Percentiles rank a stretch among this genome's conserved stretches.
phyloP scores from a whole-genome alignment of 2,329 filamentous ascomycete genomes.

The Colletotrichum neosansevieriae region DNA sequence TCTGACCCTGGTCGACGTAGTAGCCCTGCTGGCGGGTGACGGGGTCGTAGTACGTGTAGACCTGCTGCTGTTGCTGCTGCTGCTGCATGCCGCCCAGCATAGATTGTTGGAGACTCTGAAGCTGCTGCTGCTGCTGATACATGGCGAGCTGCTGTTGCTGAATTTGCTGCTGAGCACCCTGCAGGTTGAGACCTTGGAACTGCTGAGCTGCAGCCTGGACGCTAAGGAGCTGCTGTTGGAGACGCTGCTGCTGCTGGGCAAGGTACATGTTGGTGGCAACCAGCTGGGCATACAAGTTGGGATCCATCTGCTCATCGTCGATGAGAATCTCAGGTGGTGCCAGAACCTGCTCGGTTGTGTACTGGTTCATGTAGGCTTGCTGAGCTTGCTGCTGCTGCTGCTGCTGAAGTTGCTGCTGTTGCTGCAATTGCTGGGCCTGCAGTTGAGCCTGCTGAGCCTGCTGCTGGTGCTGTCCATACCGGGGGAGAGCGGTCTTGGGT shows the following conservation, averaged over 20 bases:
- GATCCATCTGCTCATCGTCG: conserved; percentile 82
- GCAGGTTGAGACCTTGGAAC: conserved; percentile 81
- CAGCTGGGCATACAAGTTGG: conserved; percentile 86
- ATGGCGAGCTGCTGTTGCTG: conserved; percentile 59
- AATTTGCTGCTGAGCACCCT: conserved; percentile 60
- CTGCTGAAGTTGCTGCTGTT: conserved; percentile 46
- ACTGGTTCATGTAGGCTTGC: conserved; percentile 54
- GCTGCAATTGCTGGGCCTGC: conserved; percentile 42
- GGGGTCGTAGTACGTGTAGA: conserved; percentile 88
- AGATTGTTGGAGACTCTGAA: conserved; percentile 61
- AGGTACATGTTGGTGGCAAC: conserved; percentile 93
- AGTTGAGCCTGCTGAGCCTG: conserved; percentile 41
- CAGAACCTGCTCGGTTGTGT: conserved; percentile 84
- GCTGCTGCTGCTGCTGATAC: conserved; percentile 58
- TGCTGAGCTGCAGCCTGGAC: conserved; percentile 87
- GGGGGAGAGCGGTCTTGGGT: conserved; percentile 70
- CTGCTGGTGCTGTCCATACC: conserved; percentile 54
- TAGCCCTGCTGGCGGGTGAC: conserved; percentile 87
- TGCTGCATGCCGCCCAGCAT: conserved; percentile 44
- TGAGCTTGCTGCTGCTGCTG: conserved; percentile 44
- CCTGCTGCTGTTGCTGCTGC: conserved; percentile 78
- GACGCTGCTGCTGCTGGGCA: conserved; percentile 92
- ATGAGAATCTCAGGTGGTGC: conserved; percentile 86
- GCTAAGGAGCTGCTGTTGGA: conserved; percentile 91
- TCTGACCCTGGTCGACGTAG: conserved; percentile 76